Conservation (phyloP, 176 grass and related monocot genomes). For the Coix lacrymajobi region DNA sequence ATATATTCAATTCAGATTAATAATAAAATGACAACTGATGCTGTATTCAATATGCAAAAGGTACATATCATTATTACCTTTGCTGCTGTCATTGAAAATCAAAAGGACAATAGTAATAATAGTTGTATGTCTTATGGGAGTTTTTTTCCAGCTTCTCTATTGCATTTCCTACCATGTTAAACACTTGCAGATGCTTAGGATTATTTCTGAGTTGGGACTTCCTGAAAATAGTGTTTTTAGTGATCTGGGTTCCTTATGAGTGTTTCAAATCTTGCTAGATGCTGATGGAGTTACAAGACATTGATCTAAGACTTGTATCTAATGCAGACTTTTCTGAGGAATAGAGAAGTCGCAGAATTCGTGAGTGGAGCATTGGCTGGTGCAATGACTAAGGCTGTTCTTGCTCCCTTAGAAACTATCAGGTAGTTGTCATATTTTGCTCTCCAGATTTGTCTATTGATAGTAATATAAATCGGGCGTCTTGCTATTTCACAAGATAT, state of each 20-base stretch:
- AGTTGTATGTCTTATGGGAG: background rate
- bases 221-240: background rate
- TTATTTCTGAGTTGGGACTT: background rate
- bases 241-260: background rate
- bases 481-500: background rate
- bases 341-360: slow-evolving; percentile 64
- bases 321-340: slow-evolving; percentile 46
- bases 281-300: background rate
- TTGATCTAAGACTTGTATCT: slow-evolving; percentile 11
- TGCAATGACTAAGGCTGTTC: slow-evolving; percentile 81
- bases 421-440: slow-evolving; percentile 30
- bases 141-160: background rate
- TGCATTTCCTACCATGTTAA: background rate
- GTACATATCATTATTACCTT: background rate
- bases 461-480: background rate
- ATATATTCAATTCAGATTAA: no score
- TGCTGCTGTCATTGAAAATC: background rate
- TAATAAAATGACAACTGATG: background rate
- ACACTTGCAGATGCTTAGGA: background rate
- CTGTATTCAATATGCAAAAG: background rate
- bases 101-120: background rate
- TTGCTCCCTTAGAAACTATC: slow-evolving; percentile 88
- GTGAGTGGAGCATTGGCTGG: slow-evolving; percentile 87
- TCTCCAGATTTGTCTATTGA: background rate
- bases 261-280: background rate